Percentiles rank a stretch among this genome's conserved stretches.
phyloP scores from a whole-genome alignment of 768 basidiomycete species.

The Exidia glandulosa region DNA sequence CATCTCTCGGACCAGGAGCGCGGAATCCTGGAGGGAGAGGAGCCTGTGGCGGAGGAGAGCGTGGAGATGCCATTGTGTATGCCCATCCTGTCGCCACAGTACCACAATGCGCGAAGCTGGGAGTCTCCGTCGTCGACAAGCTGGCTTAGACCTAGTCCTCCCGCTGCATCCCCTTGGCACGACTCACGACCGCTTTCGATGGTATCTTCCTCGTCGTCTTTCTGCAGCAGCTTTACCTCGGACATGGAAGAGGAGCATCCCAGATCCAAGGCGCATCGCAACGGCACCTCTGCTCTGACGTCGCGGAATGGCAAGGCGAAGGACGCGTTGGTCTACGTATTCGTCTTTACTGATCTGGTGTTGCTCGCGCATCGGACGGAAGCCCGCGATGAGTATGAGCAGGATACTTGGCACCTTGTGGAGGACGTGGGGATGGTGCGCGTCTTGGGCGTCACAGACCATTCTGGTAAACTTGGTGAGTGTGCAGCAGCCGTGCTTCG shows the following conservation, averaged over 20 bases:
- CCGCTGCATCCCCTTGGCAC: not conserved
- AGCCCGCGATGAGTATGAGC: slow-evolving; percentile 5
- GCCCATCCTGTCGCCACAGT: not conserved
- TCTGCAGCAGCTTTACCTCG: not conserved
- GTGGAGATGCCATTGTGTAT: slow-evolving; percentile 5
- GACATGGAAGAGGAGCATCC: not conserved
- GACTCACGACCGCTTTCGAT: not conserved
- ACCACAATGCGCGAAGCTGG: not conserved
- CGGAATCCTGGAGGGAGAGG: slow-evolving; percentile 7
- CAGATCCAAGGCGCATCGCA: no score
- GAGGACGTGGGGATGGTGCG: slow-evolving; percentile 35
- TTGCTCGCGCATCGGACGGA: slow-evolving; percentile 37
- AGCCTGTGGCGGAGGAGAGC: slow-evolving; percentile 1
- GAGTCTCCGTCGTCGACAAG: not conserved
- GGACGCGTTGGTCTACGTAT: slow-evolving; percentile 21
- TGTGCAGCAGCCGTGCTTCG: not conserved
- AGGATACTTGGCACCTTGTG: slow-evolving; percentile 30
- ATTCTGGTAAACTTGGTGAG: slow-evolving; percentile 19
- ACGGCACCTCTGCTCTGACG: no score
- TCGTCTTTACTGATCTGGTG: slow-evolving; percentile 62
- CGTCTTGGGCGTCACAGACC: slow-evolving; percentile 36
- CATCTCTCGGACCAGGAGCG: slow-evolving; percentile 21
- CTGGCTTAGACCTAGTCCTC: not conserved
- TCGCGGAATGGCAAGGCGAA: no score
- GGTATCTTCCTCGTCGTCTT: not conserved